These are phyloP conservation scores for Whalleya microplaca DNA, from an alignment of 2,329 filamentous ascomycete genomes.

Conservation along the genomic window DNA sequence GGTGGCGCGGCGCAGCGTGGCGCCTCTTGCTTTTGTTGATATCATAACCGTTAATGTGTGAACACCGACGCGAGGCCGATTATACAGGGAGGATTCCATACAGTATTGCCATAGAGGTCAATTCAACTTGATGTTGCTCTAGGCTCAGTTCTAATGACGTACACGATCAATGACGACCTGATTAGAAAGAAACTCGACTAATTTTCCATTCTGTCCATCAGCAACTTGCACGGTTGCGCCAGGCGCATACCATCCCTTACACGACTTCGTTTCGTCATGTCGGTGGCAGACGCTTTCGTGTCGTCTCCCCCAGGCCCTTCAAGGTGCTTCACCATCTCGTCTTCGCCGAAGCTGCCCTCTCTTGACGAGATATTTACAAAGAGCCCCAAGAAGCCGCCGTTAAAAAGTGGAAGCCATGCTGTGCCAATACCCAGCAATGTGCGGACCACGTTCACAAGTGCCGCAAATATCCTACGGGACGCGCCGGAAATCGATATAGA, in stretches of 20 bases:
- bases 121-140: neutral
- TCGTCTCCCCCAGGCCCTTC: constrained; percentile 35
- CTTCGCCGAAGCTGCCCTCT: constrained; percentile 60
- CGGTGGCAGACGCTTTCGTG: constrained; percentile 35
- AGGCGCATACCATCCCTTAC: constrained; percentile 46
- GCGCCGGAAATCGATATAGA: constrained; percentile 39
- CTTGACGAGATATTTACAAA: constrained; percentile 52
- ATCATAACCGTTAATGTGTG: no score
- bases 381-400: constrained; percentile 35
- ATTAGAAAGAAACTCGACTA: neutral
- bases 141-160: neutral
- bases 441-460: constrained; percentile 46
- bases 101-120: neutral
- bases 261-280: constrained; percentile 36
- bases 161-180: neutral
- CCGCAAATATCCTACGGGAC: constrained; percentile 42
- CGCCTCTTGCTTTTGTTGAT: neutral
- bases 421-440: constrained; percentile 43
- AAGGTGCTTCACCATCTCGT: constrained; percentile 37
- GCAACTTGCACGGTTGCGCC: constrained; percentile 47
- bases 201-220: constrained; percentile 20
- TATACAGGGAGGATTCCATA: neutral
- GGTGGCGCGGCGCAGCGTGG: no score
- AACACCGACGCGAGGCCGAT: neutral
- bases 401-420: constrained; percentile 43